Base-by-base conservation (phyloP, 2,329 filamentous ascomycete genomes). In the Aspergillus udagawae region DNA sequence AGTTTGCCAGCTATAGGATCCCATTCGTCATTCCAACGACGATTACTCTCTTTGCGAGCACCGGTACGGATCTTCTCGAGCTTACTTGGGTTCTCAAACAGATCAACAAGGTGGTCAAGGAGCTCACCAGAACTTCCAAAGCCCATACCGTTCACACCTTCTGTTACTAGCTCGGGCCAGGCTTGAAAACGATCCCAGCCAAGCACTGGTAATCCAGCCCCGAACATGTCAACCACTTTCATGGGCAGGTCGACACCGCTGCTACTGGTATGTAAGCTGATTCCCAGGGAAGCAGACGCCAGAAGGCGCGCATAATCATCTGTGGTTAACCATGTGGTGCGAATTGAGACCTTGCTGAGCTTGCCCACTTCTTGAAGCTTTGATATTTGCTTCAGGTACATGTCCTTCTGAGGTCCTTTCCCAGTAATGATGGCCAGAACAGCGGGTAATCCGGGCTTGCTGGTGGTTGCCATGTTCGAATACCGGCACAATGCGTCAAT, bases 171-270 rank as follows among this genome's bases (percentile, higher is more conserved):
- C 76, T 99, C 94, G 2, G 84, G 80, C 82, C 96, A 96, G 60
- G 92, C 93, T 70, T 92, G 87, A 69, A 96, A 99, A 2, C 83
- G 83, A 27, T 84, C 85, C 82, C 94, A 97, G 3, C 92, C 93
- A 0, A 88, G 87, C 0, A 99, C 94, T 0, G 94, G 94, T 28
- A 99, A 78, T 0, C 93, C 94, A 0, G 92, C 89, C 2, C 94
- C 94, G 72, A 99, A 97, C 92, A 99, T 97, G 72, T 99, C 94
- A 14, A 99, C 92, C 1, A 99, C 92, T 76, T 99, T 99, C 94
- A 99, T 99, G 0, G 94, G 94, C 21, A 99, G 79, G 74, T 99
- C 94, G 0, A 99, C 92, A 1, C 94, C 94, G 2, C 91, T 96
- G 63, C 90, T 95, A 14, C 92, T 97, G 63, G 86, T 96, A 77